Percentiles rank a stretch among this genome's conserved stretches.
These are phyloP conservation scores for Phytopythium sindhum DNA, from an alignment of 352 stramenopile species.

Conservation along the genomic window DNA sequence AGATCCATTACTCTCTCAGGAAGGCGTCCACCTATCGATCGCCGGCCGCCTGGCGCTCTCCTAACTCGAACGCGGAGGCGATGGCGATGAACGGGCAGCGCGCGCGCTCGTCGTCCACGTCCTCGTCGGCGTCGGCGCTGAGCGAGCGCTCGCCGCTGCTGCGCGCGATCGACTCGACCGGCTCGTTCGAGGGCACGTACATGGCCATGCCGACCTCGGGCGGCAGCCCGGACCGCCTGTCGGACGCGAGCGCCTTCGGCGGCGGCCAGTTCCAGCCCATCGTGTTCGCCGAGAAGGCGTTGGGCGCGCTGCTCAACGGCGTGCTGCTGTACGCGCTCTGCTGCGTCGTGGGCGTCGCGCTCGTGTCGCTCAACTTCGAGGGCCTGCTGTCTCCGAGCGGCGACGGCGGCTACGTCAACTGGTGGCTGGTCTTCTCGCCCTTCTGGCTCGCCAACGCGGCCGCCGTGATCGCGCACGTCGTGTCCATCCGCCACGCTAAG, in stretches of 20 bases:
- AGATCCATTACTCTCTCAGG: no score
- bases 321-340: conserved; percentile 76
- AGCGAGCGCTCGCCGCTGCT: conserved; percentile 72
- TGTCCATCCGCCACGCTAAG: conserved; percentile 62
- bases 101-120: conserved; percentile 6
- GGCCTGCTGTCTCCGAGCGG: conserved; percentile 31
- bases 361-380: conserved; percentile 81
- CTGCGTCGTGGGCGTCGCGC: conserved; percentile 61
- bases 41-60: no score
- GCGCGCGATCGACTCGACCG: conserved; percentile 47
- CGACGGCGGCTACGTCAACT: conserved; percentile 49
- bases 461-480: conserved; percentile 56
- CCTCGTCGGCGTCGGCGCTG: conserved; percentile 9
- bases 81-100: conserved; percentile 7
- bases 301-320: conserved; percentile 67
- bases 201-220: conserved; percentile 55
- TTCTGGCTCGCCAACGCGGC: conserved; percentile 77
- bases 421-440: conserved; percentile 77
- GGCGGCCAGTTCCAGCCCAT: conserved; percentile 67
- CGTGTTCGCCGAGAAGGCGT: conserved; percentile 71
- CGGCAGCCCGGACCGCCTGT: conserved; percentile 17
- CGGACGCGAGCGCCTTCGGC: conserved; percentile 19
- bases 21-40: no score
- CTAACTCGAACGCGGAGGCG: conserved; percentile 8
- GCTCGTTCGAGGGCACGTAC: conserved; percentile 68